Conservation (phyloP, 176 grass and related monocot genomes). For the Cenchrus fungigraminus region DNA sequence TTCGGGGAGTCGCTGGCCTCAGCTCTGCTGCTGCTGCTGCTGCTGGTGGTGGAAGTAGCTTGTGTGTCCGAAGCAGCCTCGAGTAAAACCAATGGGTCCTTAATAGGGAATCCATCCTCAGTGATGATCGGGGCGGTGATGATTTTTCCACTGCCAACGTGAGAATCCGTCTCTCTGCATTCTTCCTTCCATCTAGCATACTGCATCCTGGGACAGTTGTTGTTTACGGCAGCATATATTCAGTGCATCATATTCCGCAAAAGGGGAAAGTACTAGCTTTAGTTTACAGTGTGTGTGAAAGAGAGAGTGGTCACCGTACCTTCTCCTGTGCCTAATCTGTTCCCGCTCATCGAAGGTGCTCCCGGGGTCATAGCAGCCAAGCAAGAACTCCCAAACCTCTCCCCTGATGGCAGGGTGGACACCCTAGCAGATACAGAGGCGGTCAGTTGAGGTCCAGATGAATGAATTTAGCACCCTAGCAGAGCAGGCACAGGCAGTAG, state of each 20-base stretch:
- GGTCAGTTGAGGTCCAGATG: conserved; percentile 22
- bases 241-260: not conserved
- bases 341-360: conserved; percentile 88
- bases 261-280: not conserved
- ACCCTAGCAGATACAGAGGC: conserved; percentile 54
- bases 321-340: conserved; percentile 73
- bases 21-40: conserved; percentile 6
- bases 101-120: conserved; percentile 72
- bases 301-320: conserved; percentile 37
- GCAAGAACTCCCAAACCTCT: conserved; percentile 96
- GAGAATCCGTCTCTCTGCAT: conserved; percentile 77
- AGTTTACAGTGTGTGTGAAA: not conserved
- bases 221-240: not conserved
- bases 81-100: conserved; percentile 83
- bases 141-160: conserved; percentile 80
- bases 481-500: too few relatives aligned
- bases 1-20: conserved; percentile 9
- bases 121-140: conserved; percentile 88
- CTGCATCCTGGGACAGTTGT: conserved; percentile 55
- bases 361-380: conserved; percentile 84
- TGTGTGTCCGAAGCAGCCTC: conserved; percentile 55
- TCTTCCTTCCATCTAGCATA: conserved; percentile 88
- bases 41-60: conserved; percentile 24
- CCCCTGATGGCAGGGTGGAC: conserved; percentile 92
- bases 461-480: not conserved